Evolutionary conservation across 2,329 filamentous ascomycete species (phyloP).

Genomic region (Passalora sequoiae): DNA sequence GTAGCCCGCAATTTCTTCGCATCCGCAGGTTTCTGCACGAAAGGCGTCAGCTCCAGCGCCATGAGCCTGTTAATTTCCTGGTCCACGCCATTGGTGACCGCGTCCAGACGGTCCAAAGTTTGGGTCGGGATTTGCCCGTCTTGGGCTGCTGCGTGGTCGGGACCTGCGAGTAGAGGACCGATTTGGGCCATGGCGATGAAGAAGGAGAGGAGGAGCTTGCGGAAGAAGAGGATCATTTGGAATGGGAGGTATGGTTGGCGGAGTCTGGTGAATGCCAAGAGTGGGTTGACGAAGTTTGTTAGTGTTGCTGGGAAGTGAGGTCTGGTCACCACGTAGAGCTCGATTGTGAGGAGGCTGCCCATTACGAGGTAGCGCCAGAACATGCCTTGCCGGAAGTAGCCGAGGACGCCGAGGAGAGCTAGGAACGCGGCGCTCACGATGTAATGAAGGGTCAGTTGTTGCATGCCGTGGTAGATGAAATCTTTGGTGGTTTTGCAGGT

Average conservation of each 20-base stretch:
- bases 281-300: constrained; percentile 45
- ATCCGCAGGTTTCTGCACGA: constrained; percentile 62
- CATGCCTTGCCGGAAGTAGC: constrained; percentile 62
- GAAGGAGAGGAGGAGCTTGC: constrained; percentile 69
- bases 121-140: constrained; percentile 45
- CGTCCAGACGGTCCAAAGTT: constrained; percentile 63
- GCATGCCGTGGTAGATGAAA: constrained; percentile 64
- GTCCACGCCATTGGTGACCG: constrained; percentile 56
- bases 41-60: constrained; percentile 75
- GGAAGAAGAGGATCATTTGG: constrained; percentile 69
- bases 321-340: constrained; percentile 54
- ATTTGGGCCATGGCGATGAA: constrained; percentile 82
- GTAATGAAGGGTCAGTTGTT: constrained; percentile 58
- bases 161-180: constrained; percentile 57
- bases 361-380: constrained; percentile 52
- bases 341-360: constrained; percentile 51
- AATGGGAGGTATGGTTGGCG: constrained; percentile 73
- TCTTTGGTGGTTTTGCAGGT: constrained; percentile 65
- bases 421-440: constrained; percentile 52
- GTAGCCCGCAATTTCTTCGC: constrained; percentile 61
- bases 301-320: constrained; percentile 43
- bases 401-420: constrained; percentile 58
- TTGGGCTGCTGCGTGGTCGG: constrained; percentile 12
- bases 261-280: constrained; percentile 37
- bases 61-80: constrained; percentile 65